Evolutionary conservation across 768 basidiomycete species (phyloP).

Genomic region (Macrocybe gigantea): DNA sequence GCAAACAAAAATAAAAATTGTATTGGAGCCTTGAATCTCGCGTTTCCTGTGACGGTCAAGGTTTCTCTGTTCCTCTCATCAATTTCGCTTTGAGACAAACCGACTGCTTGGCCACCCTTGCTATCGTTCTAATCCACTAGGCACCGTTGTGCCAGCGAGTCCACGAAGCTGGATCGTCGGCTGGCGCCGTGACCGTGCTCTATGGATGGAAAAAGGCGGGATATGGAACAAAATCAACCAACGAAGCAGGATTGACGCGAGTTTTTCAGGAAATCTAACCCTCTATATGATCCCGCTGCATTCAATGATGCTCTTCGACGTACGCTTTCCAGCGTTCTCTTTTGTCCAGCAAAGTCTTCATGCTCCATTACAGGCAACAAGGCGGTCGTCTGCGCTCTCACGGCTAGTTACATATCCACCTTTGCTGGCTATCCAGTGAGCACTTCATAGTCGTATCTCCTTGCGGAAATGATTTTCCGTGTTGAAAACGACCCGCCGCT

Average conservation of each 20-base stretch:
- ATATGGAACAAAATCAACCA: conserved; percentile 1
- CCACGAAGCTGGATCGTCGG: conserved; percentile 71
- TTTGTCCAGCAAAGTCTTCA: conserved; percentile 10
- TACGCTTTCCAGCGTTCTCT: conserved; percentile 24
- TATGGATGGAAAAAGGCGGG: conserved; percentile 76
- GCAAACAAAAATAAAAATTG: too few relatives aligned
- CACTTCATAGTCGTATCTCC: conserved; percentile 10
- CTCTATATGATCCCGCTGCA: conserved; percentile 55
- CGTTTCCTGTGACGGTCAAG: too few relatives aligned
- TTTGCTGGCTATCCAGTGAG: conserved; percentile 84
- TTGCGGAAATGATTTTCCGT: too few relatives aligned
- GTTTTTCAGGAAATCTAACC: conserved; percentile 44
- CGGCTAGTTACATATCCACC: conserved; percentile 89
- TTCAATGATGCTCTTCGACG: conserved; percentile 65
- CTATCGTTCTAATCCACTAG: too few relatives aligned
- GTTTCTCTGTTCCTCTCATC: too few relatives aligned
- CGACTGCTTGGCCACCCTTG: too few relatives aligned
- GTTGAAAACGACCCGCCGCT: not conserved
- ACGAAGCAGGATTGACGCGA: conserved; percentile 11
- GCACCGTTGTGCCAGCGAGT: conserved; percentile 24
- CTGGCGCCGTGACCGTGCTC: conserved; percentile 57
- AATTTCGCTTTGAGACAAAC: too few relatives aligned
- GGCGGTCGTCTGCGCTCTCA: conserved; percentile 84
- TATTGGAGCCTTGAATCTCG: too few relatives aligned
- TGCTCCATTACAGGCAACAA: conserved; percentile 56